A percentile compares a stretch with the other conserved stretches of the same genome.
These are phyloP conservation scores for Alliaria petiolata DNA, from an alignment of 345 rosid species.

Conservation along the genomic window DNA sequence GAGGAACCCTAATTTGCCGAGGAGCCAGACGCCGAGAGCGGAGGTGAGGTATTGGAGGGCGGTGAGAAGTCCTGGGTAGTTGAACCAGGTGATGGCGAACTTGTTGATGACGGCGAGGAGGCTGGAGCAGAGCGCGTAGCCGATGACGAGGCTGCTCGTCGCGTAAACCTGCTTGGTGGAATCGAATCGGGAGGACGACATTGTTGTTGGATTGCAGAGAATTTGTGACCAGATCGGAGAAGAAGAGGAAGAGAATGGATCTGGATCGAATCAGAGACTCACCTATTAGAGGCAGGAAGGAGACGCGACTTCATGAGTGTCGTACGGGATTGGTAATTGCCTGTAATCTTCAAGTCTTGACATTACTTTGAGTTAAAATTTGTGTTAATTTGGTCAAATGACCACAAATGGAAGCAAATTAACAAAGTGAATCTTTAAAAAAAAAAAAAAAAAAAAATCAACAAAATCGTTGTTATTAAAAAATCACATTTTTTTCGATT, in stretches of 20 bases:
- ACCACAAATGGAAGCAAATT: background rate
- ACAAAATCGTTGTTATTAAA: background rate
- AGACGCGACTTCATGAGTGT: slow-evolving; percentile 30
- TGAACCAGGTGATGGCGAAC: slow-evolving; percentile 84
- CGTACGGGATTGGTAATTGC: slow-evolving; percentile 13
- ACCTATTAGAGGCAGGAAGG: background rate
- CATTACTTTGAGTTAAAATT: slow-evolving; percentile 14
- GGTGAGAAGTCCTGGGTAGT: slow-evolving; percentile 86
- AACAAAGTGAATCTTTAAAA: background rate
- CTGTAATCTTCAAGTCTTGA: background rate
- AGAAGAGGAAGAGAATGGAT: slow-evolving; percentile 22
- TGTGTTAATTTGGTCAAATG: slow-evolving; percentile 18
- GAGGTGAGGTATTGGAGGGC: slow-evolving; percentile 87
- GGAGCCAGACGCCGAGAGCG: slow-evolving; percentile 72
- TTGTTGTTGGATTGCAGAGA: background rate
- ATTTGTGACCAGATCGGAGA: slow-evolving; percentile 12
- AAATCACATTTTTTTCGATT: too few relatives aligned
- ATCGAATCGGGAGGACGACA: slow-evolving; percentile 42
- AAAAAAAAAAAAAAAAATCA: too few relatives aligned
- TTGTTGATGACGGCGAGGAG: slow-evolving; percentile 96
- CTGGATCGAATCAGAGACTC: slow-evolving; percentile 23
- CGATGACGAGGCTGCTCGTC: slow-evolving; percentile 77
- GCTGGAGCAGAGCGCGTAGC: slow-evolving; percentile 97
- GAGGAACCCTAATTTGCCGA: slow-evolving; percentile 77
- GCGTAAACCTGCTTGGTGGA: slow-evolving; percentile 45